Evolutionary conservation across 495 filamentous ascomycete genomes (phyloP).

Genomic region (Talaromyces ruber): DNA sequence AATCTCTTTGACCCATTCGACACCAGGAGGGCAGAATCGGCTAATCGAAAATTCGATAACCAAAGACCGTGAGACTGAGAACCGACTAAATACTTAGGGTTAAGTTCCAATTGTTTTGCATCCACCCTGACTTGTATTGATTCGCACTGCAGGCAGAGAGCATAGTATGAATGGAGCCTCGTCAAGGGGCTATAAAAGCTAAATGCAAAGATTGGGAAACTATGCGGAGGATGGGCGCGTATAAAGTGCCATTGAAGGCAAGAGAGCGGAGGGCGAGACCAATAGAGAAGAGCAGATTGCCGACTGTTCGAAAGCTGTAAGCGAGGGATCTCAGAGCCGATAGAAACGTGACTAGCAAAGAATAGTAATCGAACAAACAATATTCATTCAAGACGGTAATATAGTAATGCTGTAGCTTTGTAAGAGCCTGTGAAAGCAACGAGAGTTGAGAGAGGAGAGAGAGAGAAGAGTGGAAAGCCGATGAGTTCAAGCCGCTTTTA

Average conservation of each 20-base stretch:
- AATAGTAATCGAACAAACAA: conserved; percentile 6
- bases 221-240: conserved; percentile 23
- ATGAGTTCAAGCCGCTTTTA: conserved; percentile 9
- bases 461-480: neutral
- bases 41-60: conserved; percentile 31
- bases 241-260: conserved; percentile 24
- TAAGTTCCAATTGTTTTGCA: conserved; percentile 22
- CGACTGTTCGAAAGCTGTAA: conserved; percentile 10
- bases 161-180: conserved; percentile 6
- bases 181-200: conserved; percentile 11
- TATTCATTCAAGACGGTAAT: neutral
- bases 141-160: conserved; percentile 10
- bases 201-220: conserved; percentile 17
- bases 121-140: conserved; percentile 10
- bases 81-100: conserved; percentile 33
- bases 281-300: conserved; percentile 12
- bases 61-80: conserved; percentile 29
- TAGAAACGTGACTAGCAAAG: conserved; percentile 9
- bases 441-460: conserved; percentile 17
- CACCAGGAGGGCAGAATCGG: conserved; percentile 17
- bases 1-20: conserved; percentile 27
- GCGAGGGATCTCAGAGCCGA: conserved; percentile 17
- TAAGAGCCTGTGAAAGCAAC: conserved; percentile 14
- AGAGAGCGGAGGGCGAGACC: conserved; percentile 14
- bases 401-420: conserved; percentile 12